Evolutionary conservation across 2,329 filamentous ascomycete species (phyloP), one percentile per base, ranked within the genome.

Genomic region (Ophiostoma piceae): DNA sequence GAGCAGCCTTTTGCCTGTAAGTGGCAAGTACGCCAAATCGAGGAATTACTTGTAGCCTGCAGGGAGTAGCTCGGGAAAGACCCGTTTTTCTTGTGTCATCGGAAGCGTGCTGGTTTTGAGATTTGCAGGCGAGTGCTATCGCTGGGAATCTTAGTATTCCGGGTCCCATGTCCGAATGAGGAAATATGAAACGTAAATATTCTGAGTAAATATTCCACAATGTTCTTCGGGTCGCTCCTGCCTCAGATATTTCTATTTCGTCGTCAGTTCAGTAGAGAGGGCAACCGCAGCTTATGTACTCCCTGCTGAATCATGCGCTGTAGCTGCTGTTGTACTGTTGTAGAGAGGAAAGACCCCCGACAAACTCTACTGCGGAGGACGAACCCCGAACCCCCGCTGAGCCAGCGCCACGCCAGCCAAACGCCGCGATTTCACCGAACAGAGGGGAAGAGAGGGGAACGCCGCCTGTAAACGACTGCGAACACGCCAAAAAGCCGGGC

Each of bases 391-490:
- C 12, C 37, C 57, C 57, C 60, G 35, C 54, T n/a, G 32, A 29
- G n/a, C 60, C 51, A n/a, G n/a, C 70, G 39, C 12, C 39, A 41
- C 11, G 12, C 39, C 35, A 47, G n/a, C 57, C 39, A 16, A 35
- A 72, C 70, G 66, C 72, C 72, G 72, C 12, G 70, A 71, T 71
- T 71, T 73, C 71, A 62, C 72, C 72, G 72, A 72, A 14, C 65
- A 39, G 65, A 66, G 65, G 65, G 47, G 57, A 57, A 66, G 47
- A 22, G 32, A 37, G 60, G 60, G 64, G 37, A 65, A 65, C 65
- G n/a, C 14, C 12, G 19, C 43, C 43, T 47, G 11, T 47, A 47
- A n/a, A 47, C 35, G 35, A 35, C 5, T 35, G 26, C 35, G 8
- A 35, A 35, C 35, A 41, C 39, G 39, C 39, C 39, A 57, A n/a